phyloP scores from a whole-genome alignment of 2,329 filamentous ascomycete genomes.

The Epichloe baconii region DNA sequence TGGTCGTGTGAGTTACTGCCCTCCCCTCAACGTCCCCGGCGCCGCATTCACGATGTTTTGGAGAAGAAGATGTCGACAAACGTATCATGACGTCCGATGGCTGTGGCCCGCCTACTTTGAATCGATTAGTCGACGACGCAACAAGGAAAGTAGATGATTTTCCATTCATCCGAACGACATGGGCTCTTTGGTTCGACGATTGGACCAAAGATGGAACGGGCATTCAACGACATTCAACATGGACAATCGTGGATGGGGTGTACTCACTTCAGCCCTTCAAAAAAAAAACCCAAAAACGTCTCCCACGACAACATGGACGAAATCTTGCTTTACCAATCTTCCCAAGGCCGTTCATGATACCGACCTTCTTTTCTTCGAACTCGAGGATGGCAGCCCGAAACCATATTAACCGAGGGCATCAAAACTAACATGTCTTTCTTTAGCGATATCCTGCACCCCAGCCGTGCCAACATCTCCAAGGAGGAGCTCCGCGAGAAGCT shows the following conservation, averaged over 20 bases:
- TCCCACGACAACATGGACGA: not conserved
- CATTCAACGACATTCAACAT: not conserved
- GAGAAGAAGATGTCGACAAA: conserved; percentile 1
- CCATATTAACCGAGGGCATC: not conserved
- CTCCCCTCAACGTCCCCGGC: not conserved
- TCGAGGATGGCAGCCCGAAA: not conserved
- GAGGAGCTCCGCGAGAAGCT: conserved; percentile 96
- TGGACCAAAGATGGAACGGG: not conserved
- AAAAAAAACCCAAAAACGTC: not conserved
- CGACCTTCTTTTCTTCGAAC: not conserved
- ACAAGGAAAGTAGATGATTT: not conserved
- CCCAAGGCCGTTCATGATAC: conserved; percentile 4
- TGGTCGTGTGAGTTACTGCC: conserved; percentile 78
- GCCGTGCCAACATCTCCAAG: conserved; percentile 97
- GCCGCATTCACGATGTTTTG: not conserved
- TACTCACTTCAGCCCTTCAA: too few species aligned
- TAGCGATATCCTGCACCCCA: conserved; percentile 99
- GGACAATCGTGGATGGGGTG: too few species aligned
- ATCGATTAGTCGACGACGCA: not conserved
- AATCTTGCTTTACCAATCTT: too few species aligned
- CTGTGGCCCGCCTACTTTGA: not conserved
- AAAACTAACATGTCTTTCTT: conserved; percentile 8
- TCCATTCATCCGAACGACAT: not conserved
- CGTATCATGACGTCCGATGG: not conserved
- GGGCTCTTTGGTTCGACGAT: not conserved